A percentile compares a stretch with the other conserved stretches of the same genome.
phyloP scores from a whole-genome alignment of 2,329 filamentous ascomycete genomes.

The Aspergillus uvarum region DNA sequence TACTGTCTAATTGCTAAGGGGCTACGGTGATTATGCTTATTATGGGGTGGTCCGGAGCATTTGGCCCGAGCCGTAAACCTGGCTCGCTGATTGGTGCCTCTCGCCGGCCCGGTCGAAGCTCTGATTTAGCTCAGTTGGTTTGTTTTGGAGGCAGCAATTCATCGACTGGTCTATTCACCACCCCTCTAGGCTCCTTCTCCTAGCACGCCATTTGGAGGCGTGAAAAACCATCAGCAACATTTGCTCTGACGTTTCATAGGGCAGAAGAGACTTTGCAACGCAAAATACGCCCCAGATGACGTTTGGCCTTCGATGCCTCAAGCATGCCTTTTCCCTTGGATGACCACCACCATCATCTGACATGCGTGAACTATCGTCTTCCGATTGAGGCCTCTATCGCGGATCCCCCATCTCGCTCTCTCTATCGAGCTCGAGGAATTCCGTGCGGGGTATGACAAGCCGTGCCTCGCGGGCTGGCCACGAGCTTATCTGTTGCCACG shows the following conservation, averaged over 20 bases:
- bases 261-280: background rate
- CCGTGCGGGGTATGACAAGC: background rate
- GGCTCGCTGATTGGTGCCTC: background rate
- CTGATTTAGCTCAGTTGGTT: background rate
- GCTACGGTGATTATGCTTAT: background rate
- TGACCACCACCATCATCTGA: background rate
- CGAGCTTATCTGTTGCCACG: background rate
- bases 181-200: too few species aligned
- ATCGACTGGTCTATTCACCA: too few species aligned
- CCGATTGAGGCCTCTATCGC: background rate
- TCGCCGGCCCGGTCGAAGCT: background rate
- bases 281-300: background rate
- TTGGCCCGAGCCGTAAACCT: background rate
- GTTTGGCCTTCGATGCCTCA: background rate
- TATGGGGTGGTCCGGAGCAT: background rate
- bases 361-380: background rate
- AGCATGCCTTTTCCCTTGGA: background rate
- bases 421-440: background rate
- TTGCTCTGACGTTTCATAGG: background rate
- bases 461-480: background rate
- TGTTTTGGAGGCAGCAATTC: background rate
- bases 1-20: too few species aligned
- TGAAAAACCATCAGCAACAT: background rate
- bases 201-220: background rate
- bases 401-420: background rate